Evolutionary conservation across 805 yeast species (phyloP).

Genomic region (Sugiyamaella marilandica): DNA sequence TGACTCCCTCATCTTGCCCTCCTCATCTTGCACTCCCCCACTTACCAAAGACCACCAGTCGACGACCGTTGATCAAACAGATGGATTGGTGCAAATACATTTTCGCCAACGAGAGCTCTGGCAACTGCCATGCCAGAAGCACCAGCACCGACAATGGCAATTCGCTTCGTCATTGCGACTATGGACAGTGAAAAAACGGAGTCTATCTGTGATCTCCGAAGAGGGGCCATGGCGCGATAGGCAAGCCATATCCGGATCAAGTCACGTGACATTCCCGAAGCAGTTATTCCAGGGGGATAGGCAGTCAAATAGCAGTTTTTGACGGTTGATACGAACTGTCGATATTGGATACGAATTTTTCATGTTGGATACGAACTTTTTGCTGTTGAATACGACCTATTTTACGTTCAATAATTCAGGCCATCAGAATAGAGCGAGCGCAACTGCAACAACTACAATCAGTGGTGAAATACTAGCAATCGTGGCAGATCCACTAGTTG

Average conservation of each 20-base stretch:
- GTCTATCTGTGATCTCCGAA: neutral
- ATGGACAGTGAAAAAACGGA: neutral
- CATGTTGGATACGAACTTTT: too few relatives aligned
- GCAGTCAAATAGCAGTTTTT: too few relatives aligned
- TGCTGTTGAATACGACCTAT: too few relatives aligned
- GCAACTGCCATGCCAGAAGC: conserved; percentile 68
- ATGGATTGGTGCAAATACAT: conserved; percentile 39
- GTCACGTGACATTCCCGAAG: too few relatives aligned
- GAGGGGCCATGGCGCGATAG: neutral
- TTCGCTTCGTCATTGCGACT: conserved; percentile 25
- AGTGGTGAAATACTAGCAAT: neutral
- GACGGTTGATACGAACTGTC: too few relatives aligned
- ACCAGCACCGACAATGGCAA: conserved; percentile 76
- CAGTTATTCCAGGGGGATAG: too few relatives aligned
- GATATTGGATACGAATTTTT: too few relatives aligned
- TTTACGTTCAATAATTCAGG: too few relatives aligned
- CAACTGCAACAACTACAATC: neutral
- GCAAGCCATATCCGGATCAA: too few relatives aligned
- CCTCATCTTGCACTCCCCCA: too few relatives aligned
- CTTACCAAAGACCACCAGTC: conserved; percentile 85
- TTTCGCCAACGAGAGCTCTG: conserved; percentile 55
- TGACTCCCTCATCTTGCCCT: conserved; percentile 27
- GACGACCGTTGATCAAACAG: conserved; percentile 54
- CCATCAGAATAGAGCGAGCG: neutral
- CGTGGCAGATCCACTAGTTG: neutral